Percentiles rank a stretch among this genome's conserved stretches.
phyloP scores from a whole-genome alignment of 148 eudicot genomes.

The Mesembryanthemum crystallinum region DNA sequence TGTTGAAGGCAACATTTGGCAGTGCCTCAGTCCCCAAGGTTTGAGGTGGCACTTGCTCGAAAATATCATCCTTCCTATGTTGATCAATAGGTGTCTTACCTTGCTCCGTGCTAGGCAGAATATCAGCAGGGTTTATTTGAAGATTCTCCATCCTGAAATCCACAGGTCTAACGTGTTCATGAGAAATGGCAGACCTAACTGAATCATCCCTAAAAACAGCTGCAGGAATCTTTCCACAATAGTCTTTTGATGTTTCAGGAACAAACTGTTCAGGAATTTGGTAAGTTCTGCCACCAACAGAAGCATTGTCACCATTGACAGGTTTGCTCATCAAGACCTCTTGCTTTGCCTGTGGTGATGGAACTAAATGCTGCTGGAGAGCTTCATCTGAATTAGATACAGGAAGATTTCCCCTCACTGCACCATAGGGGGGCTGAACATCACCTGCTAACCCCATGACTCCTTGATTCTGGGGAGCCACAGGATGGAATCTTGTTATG shows the following conservation, averaged over 20 bases:
- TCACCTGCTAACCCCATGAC: conserved; percentile 37
- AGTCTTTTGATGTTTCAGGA: conserved; percentile 43
- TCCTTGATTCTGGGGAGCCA: conserved; percentile 34
- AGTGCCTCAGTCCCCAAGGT: conserved; percentile 20
- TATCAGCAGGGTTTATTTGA: conserved; percentile 39
- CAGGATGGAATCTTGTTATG: conserved; percentile 36
- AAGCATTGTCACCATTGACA: conserved; percentile 34
- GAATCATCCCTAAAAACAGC: conserved; percentile 36
- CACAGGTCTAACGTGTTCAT: conserved; percentile 43
- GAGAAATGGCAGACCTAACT: conserved; percentile 23
- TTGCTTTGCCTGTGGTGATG: conserved; percentile 42
- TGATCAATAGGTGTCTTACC: conserved; percentile 33
- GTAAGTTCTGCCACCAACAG: conserved; percentile 30
- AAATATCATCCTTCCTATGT: conserved; percentile 36
- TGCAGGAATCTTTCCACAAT: conserved; percentile 30
- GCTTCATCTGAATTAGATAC: conserved; percentile 39
- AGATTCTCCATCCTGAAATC: conserved; percentile 54
- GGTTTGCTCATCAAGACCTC: conserved; percentile 38
- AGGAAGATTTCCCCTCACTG: conserved; percentile 30
- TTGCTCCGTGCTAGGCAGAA: conserved; percentile 33
- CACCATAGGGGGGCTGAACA: conserved; percentile 35
- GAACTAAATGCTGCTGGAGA: conserved; percentile 32
- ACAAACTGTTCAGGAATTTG: conserved; percentile 33
- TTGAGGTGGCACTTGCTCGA: conserved; percentile 29
- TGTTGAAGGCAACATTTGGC: conserved; percentile 15